phyloP scores from a whole-genome alignment of 192 early-diverging fungal genomes.

The Podila horticola region DNA sequence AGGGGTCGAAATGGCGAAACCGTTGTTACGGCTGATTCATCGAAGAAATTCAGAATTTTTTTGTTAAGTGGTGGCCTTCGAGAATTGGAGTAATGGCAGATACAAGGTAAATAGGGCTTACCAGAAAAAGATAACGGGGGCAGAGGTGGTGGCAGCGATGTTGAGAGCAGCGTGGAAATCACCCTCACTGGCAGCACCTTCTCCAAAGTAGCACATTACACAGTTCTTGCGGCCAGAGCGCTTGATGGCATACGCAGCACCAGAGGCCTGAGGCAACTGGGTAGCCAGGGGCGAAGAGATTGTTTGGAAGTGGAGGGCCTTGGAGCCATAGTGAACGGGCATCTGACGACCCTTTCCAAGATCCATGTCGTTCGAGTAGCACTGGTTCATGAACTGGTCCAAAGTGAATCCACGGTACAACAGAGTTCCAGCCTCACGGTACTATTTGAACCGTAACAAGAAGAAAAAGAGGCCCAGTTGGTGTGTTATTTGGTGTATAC shows the following conservation, averaged over 20 bases:
- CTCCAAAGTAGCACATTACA: constrained; percentile 96
- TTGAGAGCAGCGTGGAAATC: constrained; percentile 98
- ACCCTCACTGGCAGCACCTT: constrained; percentile 97
- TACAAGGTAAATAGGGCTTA: constrained; percentile 31
- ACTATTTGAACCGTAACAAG: constrained; percentile 60
- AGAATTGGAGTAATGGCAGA: neutral
- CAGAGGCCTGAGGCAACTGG: constrained; percentile 97
- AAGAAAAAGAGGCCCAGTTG: neutral
- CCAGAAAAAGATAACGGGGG: constrained; percentile 96
- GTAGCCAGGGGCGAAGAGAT: constrained; percentile 97
- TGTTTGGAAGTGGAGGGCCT: constrained; percentile 90
- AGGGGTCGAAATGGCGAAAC: constrained; percentile 98
- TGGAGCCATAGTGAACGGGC: constrained; percentile 96
- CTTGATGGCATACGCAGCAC: constrained; percentile 95
- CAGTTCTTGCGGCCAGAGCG: constrained; percentile 79
- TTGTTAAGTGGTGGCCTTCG: neutral
- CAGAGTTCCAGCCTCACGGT: constrained; percentile 94
- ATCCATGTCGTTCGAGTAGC: constrained; percentile 90
- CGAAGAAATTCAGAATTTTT: neutral
- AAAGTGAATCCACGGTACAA: constrained; percentile 96
- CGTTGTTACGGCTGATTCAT: constrained; percentile 89
- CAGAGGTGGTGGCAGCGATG: constrained; percentile 92
- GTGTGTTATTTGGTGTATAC: neutral
- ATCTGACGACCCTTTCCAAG: constrained; percentile 97
- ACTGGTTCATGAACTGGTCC: constrained; percentile 97